phyloP scores from a whole-genome alignment of 2,329 filamentous ascomycete genomes.

The Colletotrichum liriopes region DNA sequence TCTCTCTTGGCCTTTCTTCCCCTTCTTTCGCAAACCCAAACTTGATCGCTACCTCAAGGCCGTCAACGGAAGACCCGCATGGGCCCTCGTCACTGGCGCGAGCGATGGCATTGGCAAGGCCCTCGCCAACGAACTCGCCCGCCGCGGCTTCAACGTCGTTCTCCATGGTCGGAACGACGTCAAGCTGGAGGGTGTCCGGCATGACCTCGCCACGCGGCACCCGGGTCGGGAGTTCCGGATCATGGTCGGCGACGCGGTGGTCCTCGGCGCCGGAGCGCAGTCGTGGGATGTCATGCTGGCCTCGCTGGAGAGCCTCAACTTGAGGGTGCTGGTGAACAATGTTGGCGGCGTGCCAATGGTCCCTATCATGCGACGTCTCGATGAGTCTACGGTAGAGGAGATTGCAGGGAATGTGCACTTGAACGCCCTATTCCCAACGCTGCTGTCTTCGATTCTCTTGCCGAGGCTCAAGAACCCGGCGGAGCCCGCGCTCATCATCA shows the following conservation, averaged over 20 bases:
- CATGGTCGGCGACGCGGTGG: slow-evolving; percentile 61
- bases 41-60: slow-evolving; percentile 47
- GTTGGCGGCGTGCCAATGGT: slow-evolving; percentile 38
- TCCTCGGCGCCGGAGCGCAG: slow-evolving; percentile 5
- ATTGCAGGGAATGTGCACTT: slow-evolving; percentile 29
- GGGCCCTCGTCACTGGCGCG: slow-evolving; percentile 68
- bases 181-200: slow-evolving; percentile 62
- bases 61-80: slow-evolving; percentile 48
- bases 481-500: slow-evolving; percentile 37
- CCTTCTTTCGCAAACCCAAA: slow-evolving; percentile 26
- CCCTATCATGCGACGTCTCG: slow-evolving; percentile 31
- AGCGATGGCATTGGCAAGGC: slow-evolving; percentile 69
- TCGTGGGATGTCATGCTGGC: slow-evolving; percentile 39
- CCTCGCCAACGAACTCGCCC: slow-evolving; percentile 66
- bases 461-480: slow-evolving; percentile 17
- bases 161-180: slow-evolving; percentile 68
- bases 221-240: slow-evolving; percentile 57
- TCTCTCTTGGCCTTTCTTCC: slow-evolving; percentile 26
- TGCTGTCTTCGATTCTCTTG: slow-evolving; percentile 28
- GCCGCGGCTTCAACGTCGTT: slow-evolving; percentile 68
- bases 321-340: slow-evolving; percentile 46
- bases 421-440: slow-evolving; percentile 39
- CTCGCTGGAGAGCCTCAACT: slow-evolving; percentile 39
- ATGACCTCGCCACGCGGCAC: slow-evolving; percentile 56
- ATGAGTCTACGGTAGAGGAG: slow-evolving; percentile 22